These are phyloP conservation scores for Volvariella surrecta DNA, from an alignment of 1,284 basidiomycete genomes.

Conservation along the genomic window DNA sequence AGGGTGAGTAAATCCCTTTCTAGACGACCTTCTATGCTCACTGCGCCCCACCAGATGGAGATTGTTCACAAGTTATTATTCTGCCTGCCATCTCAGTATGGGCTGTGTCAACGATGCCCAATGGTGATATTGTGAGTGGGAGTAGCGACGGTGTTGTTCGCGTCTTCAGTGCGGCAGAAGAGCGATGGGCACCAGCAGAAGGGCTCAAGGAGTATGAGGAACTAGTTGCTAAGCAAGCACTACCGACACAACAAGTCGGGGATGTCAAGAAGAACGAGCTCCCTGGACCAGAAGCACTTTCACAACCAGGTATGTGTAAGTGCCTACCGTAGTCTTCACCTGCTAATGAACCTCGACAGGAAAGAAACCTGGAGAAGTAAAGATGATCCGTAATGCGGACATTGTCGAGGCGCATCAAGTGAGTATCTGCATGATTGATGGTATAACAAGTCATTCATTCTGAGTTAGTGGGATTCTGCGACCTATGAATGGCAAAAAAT, in stretches of 20 bases:
- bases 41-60: conserved; percentile 37
- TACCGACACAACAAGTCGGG: conserved; percentile 79
- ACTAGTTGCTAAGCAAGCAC: conserved; percentile 59
- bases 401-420: conserved; percentile 86
- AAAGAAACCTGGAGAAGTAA: conserved; percentile 86
- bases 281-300: conserved; percentile 78
- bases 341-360: conserved; percentile 34
- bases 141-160: conserved; percentile 85
- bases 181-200: conserved; percentile 64
- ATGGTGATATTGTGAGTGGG: conserved; percentile 87
- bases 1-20: conserved; percentile 21
- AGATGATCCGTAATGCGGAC: conserved; percentile 79
- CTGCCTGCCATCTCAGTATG: conserved; percentile 95
- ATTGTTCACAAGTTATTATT: conserved; percentile 79
- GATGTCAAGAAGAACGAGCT: conserved; percentile 88
- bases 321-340: neutral
- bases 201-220: conserved; percentile 69
- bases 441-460: conserved; percentile 5
- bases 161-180: conserved; percentile 74
- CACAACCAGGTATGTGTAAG: conserved; percentile 49
- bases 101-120: conserved; percentile 79
- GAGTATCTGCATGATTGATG: conserved; percentile 4
- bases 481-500: conserved; percentile 82
- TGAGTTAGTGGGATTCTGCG: conserved; percentile 66
- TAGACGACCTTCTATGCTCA: neutral